Evolutionary conservation across 192 early-diverging fungal genomes (phyloP).

Genomic region (Cetraspora pellucida): DNA sequence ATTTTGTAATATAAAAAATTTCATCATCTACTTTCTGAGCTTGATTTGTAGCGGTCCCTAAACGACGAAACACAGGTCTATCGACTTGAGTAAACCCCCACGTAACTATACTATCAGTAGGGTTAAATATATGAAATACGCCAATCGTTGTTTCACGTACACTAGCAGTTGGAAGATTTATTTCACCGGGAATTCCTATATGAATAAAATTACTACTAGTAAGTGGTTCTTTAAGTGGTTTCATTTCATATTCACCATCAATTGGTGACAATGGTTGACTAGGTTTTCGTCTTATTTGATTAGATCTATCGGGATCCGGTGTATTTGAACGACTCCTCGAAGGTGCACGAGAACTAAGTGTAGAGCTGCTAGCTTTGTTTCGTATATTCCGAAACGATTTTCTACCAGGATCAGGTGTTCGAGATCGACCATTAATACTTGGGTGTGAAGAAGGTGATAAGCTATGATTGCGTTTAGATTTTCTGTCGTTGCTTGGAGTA

Average conservation of each 20-base stretch:
- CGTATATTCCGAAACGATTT: background rate
- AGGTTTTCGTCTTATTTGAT: background rate
- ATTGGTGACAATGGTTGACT: background rate
- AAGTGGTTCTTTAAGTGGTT: slow-evolving; percentile 3
- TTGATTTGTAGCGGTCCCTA: background rate
- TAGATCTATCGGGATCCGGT: background rate
- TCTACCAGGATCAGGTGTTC: background rate
- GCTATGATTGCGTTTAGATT: background rate
- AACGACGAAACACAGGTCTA: slow-evolving; percentile 13
- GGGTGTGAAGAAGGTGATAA: background rate
- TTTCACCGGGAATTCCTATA: slow-evolving; percentile 17
- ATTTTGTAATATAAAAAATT: background rate
- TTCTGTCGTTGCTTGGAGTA: slow-evolving; percentile 8
- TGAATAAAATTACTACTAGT: slow-evolving; percentile 19
- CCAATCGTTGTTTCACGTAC: slow-evolving; percentile 10
- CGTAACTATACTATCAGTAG: background rate
- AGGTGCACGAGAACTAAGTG: background rate
- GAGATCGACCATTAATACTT: background rate
- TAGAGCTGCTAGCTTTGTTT: background rate
- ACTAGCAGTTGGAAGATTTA: slow-evolving; percentile 15
- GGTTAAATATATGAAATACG: slow-evolving; percentile 31
- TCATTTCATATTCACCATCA: slow-evolving; percentile 14
- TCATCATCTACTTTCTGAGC: slow-evolving; percentile 11
- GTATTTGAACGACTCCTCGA: slow-evolving; percentile 20
- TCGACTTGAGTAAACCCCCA: background rate